Evolutionary conservation across 2,329 filamentous ascomycete species (phyloP), one percentile per base, ranked within the genome.

Genomic region (Penicillium italicum): DNA sequence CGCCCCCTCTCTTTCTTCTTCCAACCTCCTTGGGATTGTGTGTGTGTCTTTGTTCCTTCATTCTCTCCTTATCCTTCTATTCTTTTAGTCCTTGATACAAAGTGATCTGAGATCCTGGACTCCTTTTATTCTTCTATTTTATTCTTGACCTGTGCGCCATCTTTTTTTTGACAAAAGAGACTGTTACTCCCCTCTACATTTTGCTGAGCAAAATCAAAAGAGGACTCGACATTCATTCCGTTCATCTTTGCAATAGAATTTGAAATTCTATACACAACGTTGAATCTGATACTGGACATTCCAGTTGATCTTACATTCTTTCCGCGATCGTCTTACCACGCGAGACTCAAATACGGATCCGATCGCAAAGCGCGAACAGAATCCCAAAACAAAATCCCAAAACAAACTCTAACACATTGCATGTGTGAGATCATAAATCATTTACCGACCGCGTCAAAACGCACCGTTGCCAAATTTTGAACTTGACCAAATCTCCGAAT

Each of bases 281-380:
- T 10, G 14, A 38, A 50, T 65, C 61, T 68, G 66, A 67, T 64
- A 67, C 57, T 64, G 58, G 59, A 63, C 66, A 70, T 66, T 68
- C 65, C 62, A 47, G 55, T 59, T 58, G 62, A 68, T 66, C 64
- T 66, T 64, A 61, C 69, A 71, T 70, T 70, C 68, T 61, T 68
- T 60, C 61, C 58, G 62, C 65, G 57, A 69, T 69, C 68, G 53
- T 62, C 62, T 45, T 45, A 54, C 63, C 65, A 69, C 65, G 55
- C 68, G 58, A 60, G 42, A 66, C 62, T 59, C 57, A 59, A 50
- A 51, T 20, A 58, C 62, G 18, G 30, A 56, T 57, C 45, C 42
- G 53, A 64, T 37, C 57, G 43, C 43, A 50, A 55, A 51, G 31
- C 46, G 40, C 14, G 33, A 33, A 38, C 36, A 41, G 38, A 50